Base-by-base conservation (phyloP, 2,329 filamentous ascomycete genomes). In the Xylaria sp. region DNA sequence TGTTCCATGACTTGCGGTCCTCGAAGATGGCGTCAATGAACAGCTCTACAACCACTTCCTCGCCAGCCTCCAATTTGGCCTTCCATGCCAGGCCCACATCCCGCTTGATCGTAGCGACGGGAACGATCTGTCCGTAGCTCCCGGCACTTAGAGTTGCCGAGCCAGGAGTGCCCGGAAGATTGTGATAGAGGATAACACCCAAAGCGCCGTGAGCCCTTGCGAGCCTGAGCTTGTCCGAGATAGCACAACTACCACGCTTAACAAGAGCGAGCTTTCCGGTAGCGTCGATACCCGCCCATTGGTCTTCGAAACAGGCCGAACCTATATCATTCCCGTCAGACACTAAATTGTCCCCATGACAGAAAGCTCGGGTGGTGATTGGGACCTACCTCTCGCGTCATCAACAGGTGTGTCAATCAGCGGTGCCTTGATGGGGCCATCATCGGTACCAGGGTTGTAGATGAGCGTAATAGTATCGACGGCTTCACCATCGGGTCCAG, bases 181-280 rank as follows among this genome's bases (percentile, higher is more conserved):
- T 87, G 79, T 90, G 86, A 72, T 87, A 89, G 51, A 90, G 79
- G 29, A 90, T 74, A 0, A 82, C 79, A 40, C 74, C 79, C 1
- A 77, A 40, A 2, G 79, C 80, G 41, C 79, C 80, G 9, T 76
- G 72, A 8, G 74, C 71, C 69, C 74, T 78, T 27, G 80, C 80
- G 4, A 81, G 72, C 68, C 75, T 77, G 31, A 81, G 73, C 69
- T 82, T 82, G 38, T 79, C 76, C 0, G 75, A 64, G 37, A 82
- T 76, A 38, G 76, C 74, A 58, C 80, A 82, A 23, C 60, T 58
- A 21, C 80, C 80, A 8, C 80, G 76, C 74, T 80, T 80, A 15
- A 82, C 71, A 13, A 82, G 78, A 1, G 74, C 76, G 31, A 82
- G 73, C 68, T 81, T 81, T 47, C 76, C 78, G 1, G 70, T 75